Evolutionary conservation across 805 yeast species (phyloP), one percentile per base, ranked within the genome.

Genomic region (Candida nanaspora): DNA sequence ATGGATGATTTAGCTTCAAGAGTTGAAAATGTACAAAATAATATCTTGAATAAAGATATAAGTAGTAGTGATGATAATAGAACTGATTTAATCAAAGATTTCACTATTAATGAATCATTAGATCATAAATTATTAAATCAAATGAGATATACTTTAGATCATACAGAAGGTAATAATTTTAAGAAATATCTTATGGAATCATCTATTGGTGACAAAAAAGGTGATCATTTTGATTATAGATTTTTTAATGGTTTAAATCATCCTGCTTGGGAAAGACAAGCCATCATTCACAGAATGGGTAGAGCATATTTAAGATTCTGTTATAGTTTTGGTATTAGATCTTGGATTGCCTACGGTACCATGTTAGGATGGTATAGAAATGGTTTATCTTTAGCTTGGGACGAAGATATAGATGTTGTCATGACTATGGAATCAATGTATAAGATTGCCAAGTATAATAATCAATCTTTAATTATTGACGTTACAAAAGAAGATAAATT

Each of bases 341-440:
- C 82, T 4, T 79, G 82, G 85, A 62, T 79, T 7, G 82, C 82
- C 1, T 85, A 80, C 53, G 87, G 87, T 2, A 63, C 82, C 1
- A 61, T 80, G 46, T 63, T 78, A 31, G 77, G 82, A 10, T 78
- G 83, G 75, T 63, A 75, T 47, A 77, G 83, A 74, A 77, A 78
- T 51, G 85, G 86, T 0, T 47, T 74, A 40, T 61, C 66, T 6
- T 68, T 80, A 55, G 82, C 84, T 1, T 80, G 85, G 84, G 87
- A 80, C 53, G 66, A 69, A 41, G 87, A 80, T 54, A 60, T 76
- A 38, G 87, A 80, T 59, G 78, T 80, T 21, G 82, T 80, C 48
- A 69, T 80, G 65, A 75, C 86, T 1, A 62, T 74, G 42, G 55
- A 46, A 13, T 72, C 74, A 32, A 53, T 79, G 45, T 63, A 67